phyloP scores from a whole-genome alignment of 2,329 filamentous ascomycete genomes.

The Fusarium tuaranense region DNA sequence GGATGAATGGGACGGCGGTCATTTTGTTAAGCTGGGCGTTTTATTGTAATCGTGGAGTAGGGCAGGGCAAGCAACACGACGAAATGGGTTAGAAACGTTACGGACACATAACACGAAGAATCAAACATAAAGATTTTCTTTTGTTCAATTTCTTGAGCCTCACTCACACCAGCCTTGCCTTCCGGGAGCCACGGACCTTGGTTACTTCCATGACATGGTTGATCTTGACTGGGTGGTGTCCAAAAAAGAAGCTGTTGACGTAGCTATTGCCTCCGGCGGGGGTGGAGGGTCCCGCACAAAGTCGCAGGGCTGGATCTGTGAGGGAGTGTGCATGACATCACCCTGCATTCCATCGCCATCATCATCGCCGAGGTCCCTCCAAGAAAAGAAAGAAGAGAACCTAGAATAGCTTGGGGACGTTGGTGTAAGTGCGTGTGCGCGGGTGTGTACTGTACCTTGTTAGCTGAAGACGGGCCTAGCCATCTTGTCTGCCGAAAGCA shows the following conservation, averaged over 20 bases:
- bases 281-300: constrained; percentile 31
- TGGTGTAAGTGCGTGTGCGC: constrained; percentile 17
- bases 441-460: constrained; percentile 4
- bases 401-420: constrained; percentile 5
- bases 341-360: constrained; percentile 46
- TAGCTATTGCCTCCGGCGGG: constrained; percentile 27
- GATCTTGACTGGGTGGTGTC: neutral
- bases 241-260: constrained; percentile 22
- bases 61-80: constrained; percentile 1
- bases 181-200: constrained; percentile 33
- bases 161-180: neutral
- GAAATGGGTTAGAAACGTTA: constrained; percentile 6
- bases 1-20: constrained; percentile 1
- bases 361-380: constrained; percentile 11
- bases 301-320: constrained; percentile 29
- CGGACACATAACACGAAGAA: neutral
- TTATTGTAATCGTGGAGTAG: neutral
- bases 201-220: constrained; percentile 1
- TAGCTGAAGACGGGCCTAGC: neutral
- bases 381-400: neutral
- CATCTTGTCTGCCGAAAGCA: constrained; percentile 32
- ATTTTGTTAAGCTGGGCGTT: constrained; percentile 29
- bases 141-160: constrained; percentile 6
- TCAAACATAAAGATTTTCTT: neutral
- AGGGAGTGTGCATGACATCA: constrained; percentile 50